Evolutionary conservation across 257 asterid genomes (phyloP).

Genomic region (Salvia rosmarinus): DNA sequence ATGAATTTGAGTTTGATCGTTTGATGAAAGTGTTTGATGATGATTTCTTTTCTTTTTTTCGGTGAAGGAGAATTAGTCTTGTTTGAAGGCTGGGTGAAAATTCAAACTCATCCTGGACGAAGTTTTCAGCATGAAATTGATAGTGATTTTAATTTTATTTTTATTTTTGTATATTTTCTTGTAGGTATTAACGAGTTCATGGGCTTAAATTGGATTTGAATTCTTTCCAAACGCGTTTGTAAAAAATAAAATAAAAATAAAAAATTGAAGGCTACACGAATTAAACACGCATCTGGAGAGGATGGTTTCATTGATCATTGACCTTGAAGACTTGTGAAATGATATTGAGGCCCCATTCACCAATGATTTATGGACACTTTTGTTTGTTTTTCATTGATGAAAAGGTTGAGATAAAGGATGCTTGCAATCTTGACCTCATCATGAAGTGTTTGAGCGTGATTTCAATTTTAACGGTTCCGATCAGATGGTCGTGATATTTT

Average conservation of each 20-base stretch:
- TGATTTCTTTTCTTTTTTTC: not conserved
- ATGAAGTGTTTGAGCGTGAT: no score
- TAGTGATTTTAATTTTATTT: not conserved
- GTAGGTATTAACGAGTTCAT: not conserved
- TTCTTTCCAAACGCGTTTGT: slow-evolving; percentile 26
- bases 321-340: slow-evolving; percentile 22
- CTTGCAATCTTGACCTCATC: not conserved
- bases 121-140: not conserved
- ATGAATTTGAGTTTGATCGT: no score
- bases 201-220: not conserved
- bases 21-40: no score
- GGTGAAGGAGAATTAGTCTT: slow-evolving; percentile 3
- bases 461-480: no score
- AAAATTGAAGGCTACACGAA: slow-evolving; percentile 19
- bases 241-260: not conserved
- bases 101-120: not conserved
- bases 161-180: not conserved
- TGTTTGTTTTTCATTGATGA: not conserved
- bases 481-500: no score
- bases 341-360: not conserved
- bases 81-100: slow-evolving; percentile 9
- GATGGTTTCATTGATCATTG: not conserved
- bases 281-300: slow-evolving; percentile 29
- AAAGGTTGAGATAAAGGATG: not conserved
- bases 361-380: not conserved